phyloP scores from a whole-genome alignment of 257 asterid species.

The Thymus quinquecostatus region DNA sequence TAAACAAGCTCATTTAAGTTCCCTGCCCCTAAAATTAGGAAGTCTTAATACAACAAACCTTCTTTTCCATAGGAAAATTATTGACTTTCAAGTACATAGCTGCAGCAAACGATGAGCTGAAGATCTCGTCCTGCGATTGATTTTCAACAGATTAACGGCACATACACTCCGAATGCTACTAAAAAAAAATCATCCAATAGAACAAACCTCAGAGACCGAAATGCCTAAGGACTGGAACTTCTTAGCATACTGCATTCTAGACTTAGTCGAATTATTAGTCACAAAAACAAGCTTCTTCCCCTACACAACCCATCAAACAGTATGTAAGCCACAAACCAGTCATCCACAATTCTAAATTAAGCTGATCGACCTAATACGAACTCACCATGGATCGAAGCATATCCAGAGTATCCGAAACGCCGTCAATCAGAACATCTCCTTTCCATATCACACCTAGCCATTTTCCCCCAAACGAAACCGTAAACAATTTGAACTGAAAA shows the following conservation, averaged over 20 bases:
- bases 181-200: neutral
- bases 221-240: constrained; percentile 84
- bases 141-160: constrained; percentile 13
- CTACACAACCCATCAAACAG: constrained; percentile 37
- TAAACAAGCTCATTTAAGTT: constrained; percentile 1
- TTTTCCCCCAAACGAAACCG: neutral
- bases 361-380: neutral
- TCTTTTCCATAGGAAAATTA: constrained; percentile 74
- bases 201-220: constrained; percentile 76
- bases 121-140: constrained; percentile 80
- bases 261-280: constrained; percentile 91
- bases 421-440: constrained; percentile 83
- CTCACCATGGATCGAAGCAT: constrained; percentile 77
- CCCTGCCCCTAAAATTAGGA: neutral
- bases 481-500: neutral
- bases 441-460: constrained; percentile 90
- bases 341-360: neutral
- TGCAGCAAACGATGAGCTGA: constrained; percentile 93
- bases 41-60: constrained; percentile 48
- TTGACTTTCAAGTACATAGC: constrained; percentile 89
- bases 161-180: constrained; percentile 10
- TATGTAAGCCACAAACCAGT: constrained; percentile 11
- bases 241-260: constrained; percentile 71
- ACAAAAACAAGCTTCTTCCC: constrained; percentile 90
- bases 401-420: constrained; percentile 72